Conservation (phyloP, 2,329 filamentous ascomycete genomes). For the Pestalotiopsis fici region DNA sequence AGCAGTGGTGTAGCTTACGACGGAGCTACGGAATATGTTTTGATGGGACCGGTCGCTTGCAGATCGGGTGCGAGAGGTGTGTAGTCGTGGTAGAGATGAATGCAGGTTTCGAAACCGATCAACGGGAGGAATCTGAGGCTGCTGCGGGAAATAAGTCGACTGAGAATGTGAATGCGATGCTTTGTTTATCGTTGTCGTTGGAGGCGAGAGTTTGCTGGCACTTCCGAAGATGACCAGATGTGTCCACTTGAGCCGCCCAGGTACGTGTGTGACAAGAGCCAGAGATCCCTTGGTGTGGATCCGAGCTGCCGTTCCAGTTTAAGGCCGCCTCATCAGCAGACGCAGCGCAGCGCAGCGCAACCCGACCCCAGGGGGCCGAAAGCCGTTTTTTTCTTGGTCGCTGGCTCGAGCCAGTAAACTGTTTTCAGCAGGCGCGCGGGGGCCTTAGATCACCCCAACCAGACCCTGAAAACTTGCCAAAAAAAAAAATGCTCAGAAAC, state of each 20-base stretch:
- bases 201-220: background rate
- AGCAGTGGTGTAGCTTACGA: slow-evolving; percentile 6
- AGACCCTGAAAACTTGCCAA: background rate
- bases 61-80: background rate
- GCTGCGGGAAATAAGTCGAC: background rate
- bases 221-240: slow-evolving; percentile 6
- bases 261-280: background rate
- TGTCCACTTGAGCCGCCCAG: slow-evolving; percentile 3
- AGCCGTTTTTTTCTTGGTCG: background rate
- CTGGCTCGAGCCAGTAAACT: background rate
- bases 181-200: slow-evolving; percentile 1
- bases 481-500: background rate
- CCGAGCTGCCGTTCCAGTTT: slow-evolving; percentile 2
- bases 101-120: background rate
- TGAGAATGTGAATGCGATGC: background rate
- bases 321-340: slow-evolving; percentile 4
- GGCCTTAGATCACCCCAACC: background rate
- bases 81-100: background rate
- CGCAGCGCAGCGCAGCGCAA: background rate
- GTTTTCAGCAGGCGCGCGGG: background rate
- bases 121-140: background rate
- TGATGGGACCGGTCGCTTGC: background rate
- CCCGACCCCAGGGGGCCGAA: background rate
- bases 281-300: background rate
- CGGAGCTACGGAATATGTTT: background rate